Evolutionary conservation across 2,329 filamentous ascomycete species (phyloP).

Genomic region (Talaromyces sp.): DNA sequence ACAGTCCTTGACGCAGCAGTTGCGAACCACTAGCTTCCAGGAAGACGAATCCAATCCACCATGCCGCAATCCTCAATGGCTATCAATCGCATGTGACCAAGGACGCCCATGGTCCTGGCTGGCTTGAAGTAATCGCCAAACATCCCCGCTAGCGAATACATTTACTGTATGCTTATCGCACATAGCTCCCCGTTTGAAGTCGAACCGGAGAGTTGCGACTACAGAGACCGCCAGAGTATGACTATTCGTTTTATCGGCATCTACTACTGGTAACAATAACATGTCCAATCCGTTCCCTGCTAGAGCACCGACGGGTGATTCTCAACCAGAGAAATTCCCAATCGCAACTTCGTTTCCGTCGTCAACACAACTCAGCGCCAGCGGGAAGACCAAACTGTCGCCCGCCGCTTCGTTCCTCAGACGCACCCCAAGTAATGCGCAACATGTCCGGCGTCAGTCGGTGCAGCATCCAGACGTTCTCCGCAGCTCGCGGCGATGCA

Average conservation of each 20-base stretch:
- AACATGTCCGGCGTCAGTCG: conserved; percentile 35
- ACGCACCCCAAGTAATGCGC: conserved; percentile 47
- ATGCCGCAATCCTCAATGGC: neutral
- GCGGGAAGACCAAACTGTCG: conserved; percentile 52
- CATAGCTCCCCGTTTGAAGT: neutral
- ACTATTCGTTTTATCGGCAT: neutral
- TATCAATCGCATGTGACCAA: conserved; percentile 9
- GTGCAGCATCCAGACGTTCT: conserved; percentile 41
- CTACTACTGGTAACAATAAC: neutral
- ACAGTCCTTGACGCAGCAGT: no score
- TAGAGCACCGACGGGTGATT: conserved; percentile 9
- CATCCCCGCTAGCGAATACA: neutral
- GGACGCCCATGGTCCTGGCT: neutral
- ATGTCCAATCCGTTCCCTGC: conserved; percentile 11
- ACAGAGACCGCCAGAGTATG: neutral
- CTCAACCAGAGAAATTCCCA: conserved; percentile 9
- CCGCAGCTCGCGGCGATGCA: conserved; percentile 49
- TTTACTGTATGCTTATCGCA: neutral
- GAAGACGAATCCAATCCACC: neutral
- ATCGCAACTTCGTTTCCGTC: conserved; percentile 11
- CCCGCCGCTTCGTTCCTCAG: conserved; percentile 55
- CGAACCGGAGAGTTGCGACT: no score
- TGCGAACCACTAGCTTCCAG: neutral
- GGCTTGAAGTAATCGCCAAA: neutral
- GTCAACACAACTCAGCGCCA: conserved; percentile 38